A percentile compares a stretch with the other conserved stretches of the same genome.
These are phyloP conservation scores for Pythium grandisporangium DNA, from an alignment of 352 stramenopile genomes.

Conservation along the genomic window DNA sequence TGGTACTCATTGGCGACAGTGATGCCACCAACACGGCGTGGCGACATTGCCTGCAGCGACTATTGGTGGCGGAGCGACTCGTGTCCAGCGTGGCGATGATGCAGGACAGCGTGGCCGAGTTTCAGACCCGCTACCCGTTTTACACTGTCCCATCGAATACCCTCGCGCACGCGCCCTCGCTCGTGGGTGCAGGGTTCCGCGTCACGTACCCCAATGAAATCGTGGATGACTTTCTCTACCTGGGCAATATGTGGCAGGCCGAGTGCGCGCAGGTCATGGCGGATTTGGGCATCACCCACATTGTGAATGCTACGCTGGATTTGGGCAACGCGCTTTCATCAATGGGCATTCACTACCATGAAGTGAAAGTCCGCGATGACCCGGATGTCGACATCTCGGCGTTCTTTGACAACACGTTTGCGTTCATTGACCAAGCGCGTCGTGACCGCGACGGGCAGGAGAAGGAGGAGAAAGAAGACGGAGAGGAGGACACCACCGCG, in stretches of 20 bases:
- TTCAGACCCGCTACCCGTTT: conserved; percentile 52
- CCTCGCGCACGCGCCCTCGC: too few species aligned
- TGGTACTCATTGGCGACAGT: conserved; percentile 38
- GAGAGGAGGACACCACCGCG: too few species aligned
- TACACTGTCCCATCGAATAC: conserved; percentile 41
- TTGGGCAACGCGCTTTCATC: conserved; percentile 43
- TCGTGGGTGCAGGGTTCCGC: too few species aligned
- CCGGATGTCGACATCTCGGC: conserved; percentile 28
- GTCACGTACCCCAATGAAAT: conserved; percentile 72
- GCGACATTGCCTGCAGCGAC: conserved; percentile 23
- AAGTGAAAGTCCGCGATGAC: conserved; percentile 46
- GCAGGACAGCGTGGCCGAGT: conserved; percentile 24
- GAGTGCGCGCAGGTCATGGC: conserved; percentile 34
- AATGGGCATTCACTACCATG: conserved; percentile 42
- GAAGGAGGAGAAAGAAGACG: too few species aligned
- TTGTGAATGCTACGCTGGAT: conserved; percentile 55
- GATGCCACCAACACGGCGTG: conserved; percentile 22
- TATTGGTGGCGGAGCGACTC: conserved; percentile 34
- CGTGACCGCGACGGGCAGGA: neutral
- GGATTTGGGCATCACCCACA: conserved; percentile 60
- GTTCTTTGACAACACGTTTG: conserved; percentile 34
- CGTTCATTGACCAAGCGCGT: conserved; percentile 31
- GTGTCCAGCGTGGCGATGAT: conserved; percentile 37
- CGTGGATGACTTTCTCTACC: conserved; percentile 45
- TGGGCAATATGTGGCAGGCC: conserved; percentile 73